Percentiles rank a stretch among this genome's conserved stretches.
Evolutionary conservation across 441 rosid genomes (phyloP).

Genomic region (Arabidopsis lyrata): DNA sequence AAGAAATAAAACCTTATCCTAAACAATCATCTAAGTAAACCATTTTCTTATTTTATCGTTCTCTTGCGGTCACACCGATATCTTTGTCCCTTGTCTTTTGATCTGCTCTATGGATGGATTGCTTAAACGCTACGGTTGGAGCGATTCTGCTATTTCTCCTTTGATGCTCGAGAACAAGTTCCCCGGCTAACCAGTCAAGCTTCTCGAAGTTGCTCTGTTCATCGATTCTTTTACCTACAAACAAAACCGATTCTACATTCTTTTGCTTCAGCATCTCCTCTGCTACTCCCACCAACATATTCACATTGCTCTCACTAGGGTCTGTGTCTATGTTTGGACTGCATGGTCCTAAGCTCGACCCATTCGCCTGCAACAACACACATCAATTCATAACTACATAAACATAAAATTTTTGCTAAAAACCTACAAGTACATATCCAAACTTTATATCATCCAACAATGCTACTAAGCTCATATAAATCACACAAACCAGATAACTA

Average conservation of each 20-base stretch:
- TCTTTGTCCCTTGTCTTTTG: conserved; percentile 43
- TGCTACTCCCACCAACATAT: conserved; percentile 69
- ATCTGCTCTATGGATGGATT: conserved; percentile 57
- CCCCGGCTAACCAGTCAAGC: conserved; percentile 85
- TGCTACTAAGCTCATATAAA: background rate
- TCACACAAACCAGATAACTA: conserved; percentile 3
- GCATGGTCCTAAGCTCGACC: conserved; percentile 72
- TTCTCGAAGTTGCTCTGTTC: conserved; percentile 83
- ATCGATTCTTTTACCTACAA: conserved; percentile 79
- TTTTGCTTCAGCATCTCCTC: conserved; percentile 96
- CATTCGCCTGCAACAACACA: conserved; percentile 50
- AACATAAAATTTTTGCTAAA: background rate
- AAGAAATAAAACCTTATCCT: conserved; percentile 10
- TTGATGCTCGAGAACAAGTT: conserved; percentile 92
- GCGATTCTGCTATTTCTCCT: conserved; percentile 91
- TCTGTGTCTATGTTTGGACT: conserved; percentile 78
- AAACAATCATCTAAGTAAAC: conserved; percentile 25
- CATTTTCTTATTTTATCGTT: conserved; percentile 25
- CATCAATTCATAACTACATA: conserved; percentile 5
- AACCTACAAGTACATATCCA: background rate
- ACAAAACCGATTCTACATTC: conserved; percentile 90
- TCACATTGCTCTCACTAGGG: conserved; percentile 70
- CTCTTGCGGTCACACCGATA: conserved; percentile 44
- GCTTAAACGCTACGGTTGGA: conserved; percentile 98
- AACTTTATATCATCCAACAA: conserved; percentile 1